Conservation (phyloP, 768 basidiomycete species). For the Lactarius pseudohatsudake region DNA sequence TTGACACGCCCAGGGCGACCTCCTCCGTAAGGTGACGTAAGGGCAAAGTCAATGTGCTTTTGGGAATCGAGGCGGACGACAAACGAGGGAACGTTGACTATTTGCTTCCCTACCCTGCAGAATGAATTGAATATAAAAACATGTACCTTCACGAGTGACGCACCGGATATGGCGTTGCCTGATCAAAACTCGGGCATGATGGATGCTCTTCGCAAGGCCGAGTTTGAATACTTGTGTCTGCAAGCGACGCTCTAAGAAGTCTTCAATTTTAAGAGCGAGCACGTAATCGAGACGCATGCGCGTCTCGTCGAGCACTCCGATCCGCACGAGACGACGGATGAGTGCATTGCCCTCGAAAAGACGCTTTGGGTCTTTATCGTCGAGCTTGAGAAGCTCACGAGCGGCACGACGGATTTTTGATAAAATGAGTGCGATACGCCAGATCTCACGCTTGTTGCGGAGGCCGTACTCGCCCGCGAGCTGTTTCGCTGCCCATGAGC, state of each 20-base stretch:
- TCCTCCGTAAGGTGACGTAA: slow-evolving; percentile 95
- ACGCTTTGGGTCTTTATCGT: slow-evolving; percentile 99
- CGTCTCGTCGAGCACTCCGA: slow-evolving; percentile 98
- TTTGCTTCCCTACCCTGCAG: slow-evolving; percentile 94
- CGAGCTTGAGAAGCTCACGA: slow-evolving; percentile 99
- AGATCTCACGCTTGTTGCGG: slow-evolving; percentile 99
- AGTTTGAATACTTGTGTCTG: slow-evolving; percentile 99
- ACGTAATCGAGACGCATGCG: slow-evolving; percentile 99
- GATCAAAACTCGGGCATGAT: slow-evolving; percentile 98
- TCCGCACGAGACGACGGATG: slow-evolving; percentile 94
- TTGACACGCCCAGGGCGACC: slow-evolving; percentile 94
- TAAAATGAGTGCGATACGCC: slow-evolving; percentile 96
- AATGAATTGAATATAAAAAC: slow-evolving; percentile 5
- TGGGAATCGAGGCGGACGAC: slow-evolving; percentile 99
- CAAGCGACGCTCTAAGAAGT: slow-evolving; percentile 98
- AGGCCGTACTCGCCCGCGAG: slow-evolving; percentile 99
- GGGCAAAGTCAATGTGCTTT: slow-evolving; percentile 99
- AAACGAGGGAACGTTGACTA: slow-evolving; percentile 98
- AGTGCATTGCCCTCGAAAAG: slow-evolving; percentile 99
- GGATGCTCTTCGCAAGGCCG: slow-evolving; percentile 96
- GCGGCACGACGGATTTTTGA: slow-evolving; percentile 99
- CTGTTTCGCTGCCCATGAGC: slow-evolving; percentile 41
- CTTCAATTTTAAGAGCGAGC: slow-evolving; percentile 97
- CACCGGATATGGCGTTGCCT: slow-evolving; percentile 98
- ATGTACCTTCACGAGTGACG: slow-evolving; percentile 33